Conservation (phyloP, 805 yeast species). For the Metschnikowia noctiluminum region DNA sequence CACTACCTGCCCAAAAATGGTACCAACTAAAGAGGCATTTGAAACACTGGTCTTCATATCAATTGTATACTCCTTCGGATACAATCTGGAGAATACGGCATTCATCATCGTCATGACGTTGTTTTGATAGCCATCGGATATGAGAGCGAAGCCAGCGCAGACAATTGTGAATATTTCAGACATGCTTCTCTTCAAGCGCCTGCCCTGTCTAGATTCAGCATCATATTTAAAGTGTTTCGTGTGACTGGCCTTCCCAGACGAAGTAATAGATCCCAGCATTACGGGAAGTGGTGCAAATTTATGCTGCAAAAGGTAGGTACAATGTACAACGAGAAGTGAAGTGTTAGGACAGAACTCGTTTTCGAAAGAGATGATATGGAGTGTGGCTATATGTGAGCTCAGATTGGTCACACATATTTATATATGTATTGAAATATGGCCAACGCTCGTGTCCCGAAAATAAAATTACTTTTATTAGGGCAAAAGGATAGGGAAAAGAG, state of each 20-base stretch:
- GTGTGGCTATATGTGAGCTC: too few relatives aligned
- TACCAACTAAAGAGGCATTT: conserved; percentile 65
- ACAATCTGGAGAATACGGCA: conserved; percentile 45
- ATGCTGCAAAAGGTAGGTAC: background rate
- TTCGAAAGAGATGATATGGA: too few relatives aligned
- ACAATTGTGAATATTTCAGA: conserved; percentile 45
- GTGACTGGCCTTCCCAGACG: conserved; percentile 1
- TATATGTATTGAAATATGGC: background rate
- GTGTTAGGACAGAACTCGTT: too few relatives aligned
- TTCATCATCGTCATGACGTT: conserved; percentile 71
- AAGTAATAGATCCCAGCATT: conserved; percentile 5
- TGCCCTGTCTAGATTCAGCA: conserved; percentile 26
- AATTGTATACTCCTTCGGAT: conserved; percentile 41
- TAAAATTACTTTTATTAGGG: background rate
- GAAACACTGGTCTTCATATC: conserved; percentile 62
- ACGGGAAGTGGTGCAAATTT: background rate
- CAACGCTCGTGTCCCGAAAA: background rate
- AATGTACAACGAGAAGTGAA: too few relatives aligned
- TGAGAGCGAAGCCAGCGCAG: conserved; percentile 71
- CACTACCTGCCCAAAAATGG: conserved; percentile 65
- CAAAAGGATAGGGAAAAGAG: background rate
- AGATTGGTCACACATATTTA: background rate
- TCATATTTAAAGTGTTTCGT: conserved; percentile 28
- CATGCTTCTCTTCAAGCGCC: conserved; percentile 23
- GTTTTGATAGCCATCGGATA: conserved; percentile 77